phyloP scores from a whole-genome alignment of 192 early-diverging fungal genomes.

The Coemansia sp. region DNA sequence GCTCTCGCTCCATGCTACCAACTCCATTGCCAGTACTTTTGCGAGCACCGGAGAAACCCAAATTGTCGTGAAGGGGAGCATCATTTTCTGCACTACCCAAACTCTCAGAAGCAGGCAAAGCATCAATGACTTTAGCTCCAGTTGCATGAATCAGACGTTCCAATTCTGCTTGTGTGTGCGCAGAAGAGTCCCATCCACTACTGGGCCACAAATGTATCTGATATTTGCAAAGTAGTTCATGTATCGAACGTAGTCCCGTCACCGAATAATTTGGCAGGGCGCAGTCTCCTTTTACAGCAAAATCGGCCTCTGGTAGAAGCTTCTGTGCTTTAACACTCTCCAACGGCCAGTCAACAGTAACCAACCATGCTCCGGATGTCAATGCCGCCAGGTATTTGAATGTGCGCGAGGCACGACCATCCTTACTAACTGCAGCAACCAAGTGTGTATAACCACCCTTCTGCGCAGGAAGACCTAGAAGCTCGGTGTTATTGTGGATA shows the following conservation, averaged over 20 bases:
- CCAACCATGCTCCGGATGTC: slow-evolving; percentile 23
- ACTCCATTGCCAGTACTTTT: background rate
- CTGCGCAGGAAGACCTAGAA: background rate
- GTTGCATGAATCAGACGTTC: slow-evolving; percentile 13
- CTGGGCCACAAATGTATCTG: slow-evolving; percentile 24
- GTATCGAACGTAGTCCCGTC: background rate
- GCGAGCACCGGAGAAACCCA: background rate
- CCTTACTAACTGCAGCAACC: slow-evolving; percentile 19
- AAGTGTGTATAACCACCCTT: slow-evolving; percentile 29
- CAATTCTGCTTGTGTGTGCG: slow-evolving; percentile 22
- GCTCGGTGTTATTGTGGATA: slow-evolving; percentile 5
- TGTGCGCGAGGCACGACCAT: slow-evolving; percentile 28
- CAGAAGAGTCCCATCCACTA: slow-evolving; percentile 1
- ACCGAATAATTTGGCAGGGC: slow-evolving; percentile 18
- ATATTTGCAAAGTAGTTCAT: slow-evolving; percentile 16
- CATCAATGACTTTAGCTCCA: slow-evolving; percentile 22
- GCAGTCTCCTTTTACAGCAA: slow-evolving; percentile 24
- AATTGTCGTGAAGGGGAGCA: background rate
- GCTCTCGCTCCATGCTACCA: slow-evolving; percentile 10
- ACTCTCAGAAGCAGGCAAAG: background rate
- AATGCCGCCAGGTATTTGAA: slow-evolving; percentile 52
- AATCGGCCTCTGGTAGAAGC: slow-evolving; percentile 23
- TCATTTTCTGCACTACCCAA: background rate
- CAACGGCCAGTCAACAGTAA: slow-evolving; percentile 36
- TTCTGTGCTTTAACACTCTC: slow-evolving; percentile 14